phyloP scores from a whole-genome alignment of 441 rosid genomes.

The Pelargonium myrrhifolium region DNA sequence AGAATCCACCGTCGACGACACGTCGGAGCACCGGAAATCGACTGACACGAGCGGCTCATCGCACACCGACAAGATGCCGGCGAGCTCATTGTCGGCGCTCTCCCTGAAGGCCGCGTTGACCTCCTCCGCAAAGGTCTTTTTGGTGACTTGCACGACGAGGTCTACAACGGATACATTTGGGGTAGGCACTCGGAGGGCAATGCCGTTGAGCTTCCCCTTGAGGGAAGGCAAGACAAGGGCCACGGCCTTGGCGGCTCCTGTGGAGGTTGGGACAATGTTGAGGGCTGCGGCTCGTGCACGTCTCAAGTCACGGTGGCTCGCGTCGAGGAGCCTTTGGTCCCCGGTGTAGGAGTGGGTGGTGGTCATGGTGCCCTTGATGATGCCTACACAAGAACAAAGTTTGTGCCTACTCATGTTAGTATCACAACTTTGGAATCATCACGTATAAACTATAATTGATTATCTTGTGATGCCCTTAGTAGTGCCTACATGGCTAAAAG shows the following conservation, averaged over 20 bases:
- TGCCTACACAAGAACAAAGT: conserved; percentile 35
- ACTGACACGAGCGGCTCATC: conserved; percentile 93
- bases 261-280: conserved; percentile 87
- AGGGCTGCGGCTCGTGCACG: conserved; percentile 94
- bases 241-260: conserved; percentile 96
- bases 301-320: conserved; percentile 90
- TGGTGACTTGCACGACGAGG: conserved; percentile 80
- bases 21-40: conserved; percentile 89
- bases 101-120: conserved; percentile 89
- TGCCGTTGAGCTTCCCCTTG: conserved; percentile 89
- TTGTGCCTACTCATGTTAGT: background rate
- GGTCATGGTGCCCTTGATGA: conserved; percentile 94
- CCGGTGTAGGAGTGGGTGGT: conserved; percentile 97
- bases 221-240: conserved; percentile 87
- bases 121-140: conserved; percentile 92
- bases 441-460: no score
- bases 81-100: conserved; percentile 69
- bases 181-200: conserved; percentile 92
- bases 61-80: conserved; percentile 73
- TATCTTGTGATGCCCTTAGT: no score
- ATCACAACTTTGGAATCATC: background rate
- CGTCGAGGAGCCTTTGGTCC: conserved; percentile 87
- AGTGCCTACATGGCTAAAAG: no score
- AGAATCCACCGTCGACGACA: conserved; percentile 74
- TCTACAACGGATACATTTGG: conserved; percentile 93